phyloP scores from a whole-genome alignment of 2,329 filamentous ascomycete genomes.

The Fusarium tanahbumbuense region DNA sequence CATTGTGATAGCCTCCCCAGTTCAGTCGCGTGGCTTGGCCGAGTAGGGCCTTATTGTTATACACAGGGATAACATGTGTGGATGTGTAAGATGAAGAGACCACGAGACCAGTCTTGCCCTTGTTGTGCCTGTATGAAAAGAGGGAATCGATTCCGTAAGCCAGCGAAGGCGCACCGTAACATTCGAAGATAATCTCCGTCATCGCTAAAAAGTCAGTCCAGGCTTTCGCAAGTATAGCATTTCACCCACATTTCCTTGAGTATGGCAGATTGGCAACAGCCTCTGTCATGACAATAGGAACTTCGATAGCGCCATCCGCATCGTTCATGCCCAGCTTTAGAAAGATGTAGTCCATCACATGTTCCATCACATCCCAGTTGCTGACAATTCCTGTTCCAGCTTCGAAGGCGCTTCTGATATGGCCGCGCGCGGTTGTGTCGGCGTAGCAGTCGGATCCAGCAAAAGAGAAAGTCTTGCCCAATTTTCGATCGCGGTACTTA shows the following conservation, averaged over 20 bases:
- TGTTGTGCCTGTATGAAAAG: constrained; percentile 94
- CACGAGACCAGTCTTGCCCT: constrained; percentile 86
- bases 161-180: constrained; percentile 88
- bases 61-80: constrained; percentile 93
- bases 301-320: constrained; percentile 77
- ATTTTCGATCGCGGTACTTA: constrained; percentile 93
- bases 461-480: constrained; percentile 91
- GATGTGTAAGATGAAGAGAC: constrained; percentile 93
- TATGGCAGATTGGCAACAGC: constrained; percentile 92
- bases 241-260: constrained; percentile 79
- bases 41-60: constrained; percentile 85
- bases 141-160: constrained; percentile 96
- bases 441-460: constrained; percentile 93
- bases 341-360: constrained; percentile 92
- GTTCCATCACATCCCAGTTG: constrained; percentile 99
- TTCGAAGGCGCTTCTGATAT: constrained; percentile 92
- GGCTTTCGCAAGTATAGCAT: background rate
- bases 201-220: constrained; percentile 71
- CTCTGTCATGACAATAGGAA: constrained; percentile 95
- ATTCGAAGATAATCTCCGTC: constrained; percentile 97
- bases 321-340: constrained; percentile 90
- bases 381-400: constrained; percentile 89
- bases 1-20: constrained; percentile 91
- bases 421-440: constrained; percentile 90
- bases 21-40: constrained; percentile 89